Evolutionary conservation across 1,284 basidiomycete species (phyloP).

Genomic region (Pulveroboletus sp.): DNA sequence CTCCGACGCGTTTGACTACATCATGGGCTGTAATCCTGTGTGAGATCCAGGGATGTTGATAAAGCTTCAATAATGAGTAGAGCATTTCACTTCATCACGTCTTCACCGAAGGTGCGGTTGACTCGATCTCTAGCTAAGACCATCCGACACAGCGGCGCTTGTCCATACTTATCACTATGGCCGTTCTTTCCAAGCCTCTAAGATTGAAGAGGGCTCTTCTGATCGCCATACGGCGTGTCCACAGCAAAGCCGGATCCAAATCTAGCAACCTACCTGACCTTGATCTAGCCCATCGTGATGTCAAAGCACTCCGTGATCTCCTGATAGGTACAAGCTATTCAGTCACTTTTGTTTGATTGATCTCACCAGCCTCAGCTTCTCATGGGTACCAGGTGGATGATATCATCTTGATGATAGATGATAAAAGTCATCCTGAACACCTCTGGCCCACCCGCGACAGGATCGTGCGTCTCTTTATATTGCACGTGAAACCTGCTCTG

Average conservation of each 20-base stretch:
- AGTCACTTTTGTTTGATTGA: neutral
- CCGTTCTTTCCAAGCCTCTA: neutral
- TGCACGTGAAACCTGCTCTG: neutral
- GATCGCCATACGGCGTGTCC: conserved; percentile 20
- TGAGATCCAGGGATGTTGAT: too few species aligned
- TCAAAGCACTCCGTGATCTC: conserved; percentile 5
- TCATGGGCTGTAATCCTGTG: too few species aligned
- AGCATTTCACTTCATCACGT: neutral
- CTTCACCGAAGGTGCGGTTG: neutral
- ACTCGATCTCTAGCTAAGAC: neutral
- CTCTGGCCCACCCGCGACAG: conserved; percentile 32
- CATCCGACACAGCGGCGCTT: neutral
- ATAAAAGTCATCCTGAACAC: neutral
- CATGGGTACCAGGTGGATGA: conserved; percentile 33
- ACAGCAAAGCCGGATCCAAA: neutral
- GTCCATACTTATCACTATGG: conserved; percentile 1
- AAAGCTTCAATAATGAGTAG: too few species aligned
- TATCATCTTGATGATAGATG: conserved; percentile 37
- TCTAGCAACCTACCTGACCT: conserved; percentile 16
- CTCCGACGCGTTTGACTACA: too few species aligned
- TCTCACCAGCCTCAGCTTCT: conserved; percentile 10
- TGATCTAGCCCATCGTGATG: conserved; percentile 28
- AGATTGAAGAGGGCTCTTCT: conserved; percentile 29
- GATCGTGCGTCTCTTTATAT: conserved; percentile 28
- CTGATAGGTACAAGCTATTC: conserved; percentile 19